A percentile compares a stretch with the other conserved stretches of the same genome.
phyloP scores from a whole-genome alignment of 306 rosid species.

The Senna siamea region DNA sequence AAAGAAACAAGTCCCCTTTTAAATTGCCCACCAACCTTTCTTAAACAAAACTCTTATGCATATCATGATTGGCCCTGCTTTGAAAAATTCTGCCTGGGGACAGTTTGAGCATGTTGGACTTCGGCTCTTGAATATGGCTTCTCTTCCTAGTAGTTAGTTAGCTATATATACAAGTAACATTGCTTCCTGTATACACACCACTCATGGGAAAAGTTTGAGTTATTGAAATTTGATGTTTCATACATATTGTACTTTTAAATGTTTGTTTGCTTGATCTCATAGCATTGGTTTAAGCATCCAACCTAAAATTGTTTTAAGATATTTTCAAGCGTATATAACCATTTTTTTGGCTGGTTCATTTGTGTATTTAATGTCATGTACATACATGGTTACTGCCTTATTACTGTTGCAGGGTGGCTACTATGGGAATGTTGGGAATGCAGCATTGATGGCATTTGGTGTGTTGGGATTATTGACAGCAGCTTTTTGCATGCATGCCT shows the following conservation, averaged over 20 bases:
- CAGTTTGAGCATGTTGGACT: slow-evolving; percentile 6
- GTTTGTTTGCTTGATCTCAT: slow-evolving; percentile 15
- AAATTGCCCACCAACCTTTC: slow-evolving; percentile 11
- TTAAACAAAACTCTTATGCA: neutral
- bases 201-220: slow-evolving; percentile 13
- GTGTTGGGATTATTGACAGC: slow-evolving; percentile 60
- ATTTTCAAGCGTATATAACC: neutral
- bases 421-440: slow-evolving; percentile 63
- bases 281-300: neutral
- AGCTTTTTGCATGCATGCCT: slow-evolving; percentile 57
- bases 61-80: slow-evolving; percentile 16
- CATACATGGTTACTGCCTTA: slow-evolving; percentile 21
- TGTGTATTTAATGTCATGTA: slow-evolving; percentile 3
- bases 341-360: slow-evolving; percentile 30
- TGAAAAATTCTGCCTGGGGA: slow-evolving; percentile 15
- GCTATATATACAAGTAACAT: neutral
- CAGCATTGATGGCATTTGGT: slow-evolving; percentile 58
- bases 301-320: neutral
- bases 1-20: slow-evolving; percentile 9
- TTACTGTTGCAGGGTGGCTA: slow-evolving; percentile 67
- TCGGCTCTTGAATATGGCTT: slow-evolving; percentile 23
- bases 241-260: slow-evolving; percentile 29
- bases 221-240: slow-evolving; percentile 21
- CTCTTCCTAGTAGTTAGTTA: slow-evolving; percentile 16
- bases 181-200: neutral